A percentile compares a stretch with the other conserved stretches of the same genome.
These are phyloP conservation scores for Sicyos edulis DNA, from an alignment of 306 rosid species.

Conservation along the genomic window DNA sequence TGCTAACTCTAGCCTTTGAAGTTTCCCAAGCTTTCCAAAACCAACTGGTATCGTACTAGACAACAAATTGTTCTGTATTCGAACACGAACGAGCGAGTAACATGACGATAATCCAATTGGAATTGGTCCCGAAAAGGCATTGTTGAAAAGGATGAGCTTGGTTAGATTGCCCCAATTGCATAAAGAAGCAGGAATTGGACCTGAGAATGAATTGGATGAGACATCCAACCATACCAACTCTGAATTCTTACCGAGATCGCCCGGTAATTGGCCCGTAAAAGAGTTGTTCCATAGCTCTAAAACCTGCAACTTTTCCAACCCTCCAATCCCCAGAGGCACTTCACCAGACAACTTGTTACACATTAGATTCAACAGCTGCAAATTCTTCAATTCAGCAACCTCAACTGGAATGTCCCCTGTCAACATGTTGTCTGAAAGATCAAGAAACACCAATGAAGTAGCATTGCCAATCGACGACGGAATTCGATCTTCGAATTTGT, in stretches of 20 bases:
- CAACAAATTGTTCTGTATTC: conserved; percentile 81
- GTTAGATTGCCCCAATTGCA: conserved; percentile 77
- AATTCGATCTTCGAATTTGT: conserved; percentile 55
- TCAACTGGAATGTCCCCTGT: conserved; percentile 69
- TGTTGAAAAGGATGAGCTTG: conserved; percentile 92
- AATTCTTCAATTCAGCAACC: conserved; percentile 51
- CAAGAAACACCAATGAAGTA: conserved; percentile 50
- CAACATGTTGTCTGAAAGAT: conserved; percentile 72
- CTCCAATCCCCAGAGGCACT: conserved; percentile 62
- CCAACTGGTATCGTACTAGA: conserved; percentile 72
- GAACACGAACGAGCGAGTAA: conserved; percentile 68
- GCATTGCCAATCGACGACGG: conserved; percentile 51
- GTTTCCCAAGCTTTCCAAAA: conserved; percentile 74
- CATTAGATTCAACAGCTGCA: conserved; percentile 82
- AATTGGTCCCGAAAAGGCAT: conserved; percentile 68
- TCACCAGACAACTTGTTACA: conserved; percentile 62
- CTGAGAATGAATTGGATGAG: conserved; percentile 76
- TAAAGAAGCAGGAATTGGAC: conserved; percentile 65
- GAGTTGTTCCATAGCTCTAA: conserved; percentile 93
- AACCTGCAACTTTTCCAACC: conserved; percentile 47
- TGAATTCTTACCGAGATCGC: conserved; percentile 66
- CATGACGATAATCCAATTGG: conserved; percentile 58
- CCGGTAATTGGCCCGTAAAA: conserved; percentile 65
- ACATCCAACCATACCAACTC: conserved; percentile 82
- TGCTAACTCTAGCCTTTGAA: conserved; percentile 87